Evolutionary conservation across 108 stramenopile species (phyloP), one percentile per base, ranked within the genome.

Genomic region (Phaeodactylum tricornutum): DNA sequence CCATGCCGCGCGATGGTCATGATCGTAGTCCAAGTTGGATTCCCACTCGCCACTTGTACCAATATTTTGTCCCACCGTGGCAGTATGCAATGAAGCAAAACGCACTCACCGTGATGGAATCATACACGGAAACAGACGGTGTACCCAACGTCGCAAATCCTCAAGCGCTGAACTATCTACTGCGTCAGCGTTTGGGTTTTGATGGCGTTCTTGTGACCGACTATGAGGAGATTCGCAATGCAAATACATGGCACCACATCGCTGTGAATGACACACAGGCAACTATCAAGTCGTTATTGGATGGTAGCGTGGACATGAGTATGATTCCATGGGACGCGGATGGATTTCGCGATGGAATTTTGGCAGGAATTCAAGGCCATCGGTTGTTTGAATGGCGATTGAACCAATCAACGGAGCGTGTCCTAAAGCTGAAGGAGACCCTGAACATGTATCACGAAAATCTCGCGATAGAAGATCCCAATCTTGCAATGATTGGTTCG

Each of bases 301-400:
- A 84, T 33, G 82, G 81, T 19, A 71, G 62, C 37, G 78, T 92
- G 19, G 89, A 92, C 47, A 87, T 92, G 84, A 72, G 73, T 39
- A 84, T 83, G 81, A 66, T 79, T 34, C 77, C 77, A 4, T 66
- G 50, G 7, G 50, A 64, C 15, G 55, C 46, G 2, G 71, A 71
- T 17, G 69, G 43, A 0, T 81, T 78, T 40, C 15, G 47, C 20
- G 47, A 65, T 17, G 59, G 50, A 20, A 43, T 77, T 14, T 29
- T 51, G n/a, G 30, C 41, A 11, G 52, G 43, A 16, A 57, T 72
- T 4, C 27, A 23, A 14, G 43, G 27, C 3, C 51, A 62, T 19
- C 7, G 4, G 26, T 45, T 80, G 16, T 42, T 50, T n/a, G 21
- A 59, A 32, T 42, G 52, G 4, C 67, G 84, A 14, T 50, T 91